Evolutionary conservation across 306 rosid species (phyloP).

Genomic region (Acmispon strigosus): DNA sequence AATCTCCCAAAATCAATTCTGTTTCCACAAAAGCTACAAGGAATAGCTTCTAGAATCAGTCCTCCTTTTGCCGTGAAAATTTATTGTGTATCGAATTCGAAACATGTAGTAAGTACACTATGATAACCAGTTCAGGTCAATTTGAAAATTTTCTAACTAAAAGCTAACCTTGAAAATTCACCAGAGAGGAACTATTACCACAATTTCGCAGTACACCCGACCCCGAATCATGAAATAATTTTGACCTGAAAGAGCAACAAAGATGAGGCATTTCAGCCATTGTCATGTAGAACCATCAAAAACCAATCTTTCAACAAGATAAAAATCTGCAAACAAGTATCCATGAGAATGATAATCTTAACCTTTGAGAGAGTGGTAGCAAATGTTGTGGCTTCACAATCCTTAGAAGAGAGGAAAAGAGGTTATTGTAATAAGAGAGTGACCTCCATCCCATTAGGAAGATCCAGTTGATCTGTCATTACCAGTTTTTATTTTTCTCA

Average conservation of each 20-base stretch:
- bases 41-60: too few relatives aligned
- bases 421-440: constrained; percentile 26
- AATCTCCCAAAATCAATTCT: too few relatives aligned
- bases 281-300: neutral
- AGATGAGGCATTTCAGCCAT: constrained; percentile 2
- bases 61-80: too few relatives aligned
- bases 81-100: too few relatives aligned
- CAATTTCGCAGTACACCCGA: constrained; percentile 11
- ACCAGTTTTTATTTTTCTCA: neutral
- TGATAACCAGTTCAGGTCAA: neutral
- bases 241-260: constrained; percentile 35
- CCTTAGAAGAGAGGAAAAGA: constrained; percentile 24
- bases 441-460: constrained; percentile 36
- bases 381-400: constrained; percentile 18
- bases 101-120: neutral
- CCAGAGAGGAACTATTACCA: constrained; percentile 7
- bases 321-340: neutral
- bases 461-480: neutral
- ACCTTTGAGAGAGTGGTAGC: constrained; percentile 37
- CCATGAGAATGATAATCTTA: neutral
- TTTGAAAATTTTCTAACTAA: neutral
- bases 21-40: too few relatives aligned
- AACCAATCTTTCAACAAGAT: neutral
- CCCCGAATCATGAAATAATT: constrained; percentile 12
- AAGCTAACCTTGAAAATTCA: constrained; percentile 52